Base-by-base conservation (phyloP, 2,329 filamentous ascomycete genomes). In the Colletotrichum sp. region DNA sequence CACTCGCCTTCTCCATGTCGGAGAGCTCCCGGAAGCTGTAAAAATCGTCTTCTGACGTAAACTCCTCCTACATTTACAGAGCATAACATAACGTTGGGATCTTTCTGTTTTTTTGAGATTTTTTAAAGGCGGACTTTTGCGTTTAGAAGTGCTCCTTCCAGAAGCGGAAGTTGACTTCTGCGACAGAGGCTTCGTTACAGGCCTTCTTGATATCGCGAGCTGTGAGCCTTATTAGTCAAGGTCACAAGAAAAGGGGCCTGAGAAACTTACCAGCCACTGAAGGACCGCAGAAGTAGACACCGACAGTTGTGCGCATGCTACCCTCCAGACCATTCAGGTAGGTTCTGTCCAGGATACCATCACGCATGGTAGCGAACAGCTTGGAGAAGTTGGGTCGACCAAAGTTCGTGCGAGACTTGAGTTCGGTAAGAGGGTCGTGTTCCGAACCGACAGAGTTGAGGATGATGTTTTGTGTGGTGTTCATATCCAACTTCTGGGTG, bases 241-340 rank as follows among this genome's bases (percentile, higher is more conserved):
- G n/a, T 10, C 18, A 2, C 15, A n/a, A 12, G 8, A 6, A 57
- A 24, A 24, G 2, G 12, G 7, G 28, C n/a, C 32, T 7, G 5
- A 13, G n/a, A 60, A 77, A 87, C 89, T 84, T 85, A 91, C 90
- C 90, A 81, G 90, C 90, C 79, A 90, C 90, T 78, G 95, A 97
- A 28, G 96, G 96, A 76, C 97, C 97, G 84, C 97, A 99, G 86
- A 99, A 99, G 88, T 99, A 99, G 24, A 99, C 96, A 86, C 97
- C 97, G 15, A 99, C 94, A 49, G 96, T 95, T 5, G 95, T 98
- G 81, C 92, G 91, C 83, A 94, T 89, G 80, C 90, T 93, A 75
- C 92, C 92, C 85, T 98, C 94, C 18, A 98, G 86, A 2, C 96
- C 96, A 69, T 91, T 91, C 81, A 99, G 92, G 82, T 99, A 99